Percentiles rank a stretch among this genome's conserved stretches.
Conservation (phyloP, 2,329 filamentous ascomycete species). For the Fusarium tuaranense region DNA sequence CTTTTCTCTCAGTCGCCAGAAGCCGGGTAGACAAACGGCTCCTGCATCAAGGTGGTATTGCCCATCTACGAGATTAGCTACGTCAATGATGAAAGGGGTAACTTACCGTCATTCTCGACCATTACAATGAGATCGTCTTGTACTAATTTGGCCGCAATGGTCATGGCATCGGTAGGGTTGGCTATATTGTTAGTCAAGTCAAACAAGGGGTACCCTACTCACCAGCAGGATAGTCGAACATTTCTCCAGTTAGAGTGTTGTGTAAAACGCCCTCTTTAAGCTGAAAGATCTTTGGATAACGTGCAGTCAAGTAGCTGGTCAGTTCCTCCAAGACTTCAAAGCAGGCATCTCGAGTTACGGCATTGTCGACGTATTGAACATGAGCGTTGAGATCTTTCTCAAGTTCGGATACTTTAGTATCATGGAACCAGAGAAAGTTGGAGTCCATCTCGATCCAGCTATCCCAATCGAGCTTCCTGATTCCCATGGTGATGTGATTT, state of each 20-base stretch:
- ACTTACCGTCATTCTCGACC: conserved; percentile 29
- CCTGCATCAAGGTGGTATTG: conserved; percentile 35
- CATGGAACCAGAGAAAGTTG: conserved; percentile 30
- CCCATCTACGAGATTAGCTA: conserved; percentile 1
- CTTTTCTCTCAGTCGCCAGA: conserved; percentile 34
- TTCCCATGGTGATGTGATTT: conserved; percentile 35
- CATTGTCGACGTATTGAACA: conserved; percentile 30
- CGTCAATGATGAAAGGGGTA: rapidly evolving
- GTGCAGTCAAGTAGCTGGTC: conserved; percentile 10
- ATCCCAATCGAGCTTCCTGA: conserved; percentile 31
- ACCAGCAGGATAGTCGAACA: conserved; percentile 24
- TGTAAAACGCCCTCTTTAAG: background rate
- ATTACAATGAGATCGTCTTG: conserved; percentile 34
- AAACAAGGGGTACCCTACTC: rapidly evolving
- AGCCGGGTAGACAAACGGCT: conserved; percentile 33
- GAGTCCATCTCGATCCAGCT: conserved; percentile 39
- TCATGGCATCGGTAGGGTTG: conserved; percentile 26
- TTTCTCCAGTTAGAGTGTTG: conserved; percentile 23
- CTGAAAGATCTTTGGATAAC: conserved; percentile 34
- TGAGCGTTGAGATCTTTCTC: conserved; percentile 27
- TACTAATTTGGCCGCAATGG: conserved; percentile 26
- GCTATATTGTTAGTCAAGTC: background rate
- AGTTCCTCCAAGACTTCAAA: conserved; percentile 32
- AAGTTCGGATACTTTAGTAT: conserved; percentile 28
- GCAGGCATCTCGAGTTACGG: conserved; percentile 26